These are phyloP conservation scores for Lobosporangium transversale DNA, from an alignment of 192 early-diverging fungal genomes.

Conservation along the genomic window DNA sequence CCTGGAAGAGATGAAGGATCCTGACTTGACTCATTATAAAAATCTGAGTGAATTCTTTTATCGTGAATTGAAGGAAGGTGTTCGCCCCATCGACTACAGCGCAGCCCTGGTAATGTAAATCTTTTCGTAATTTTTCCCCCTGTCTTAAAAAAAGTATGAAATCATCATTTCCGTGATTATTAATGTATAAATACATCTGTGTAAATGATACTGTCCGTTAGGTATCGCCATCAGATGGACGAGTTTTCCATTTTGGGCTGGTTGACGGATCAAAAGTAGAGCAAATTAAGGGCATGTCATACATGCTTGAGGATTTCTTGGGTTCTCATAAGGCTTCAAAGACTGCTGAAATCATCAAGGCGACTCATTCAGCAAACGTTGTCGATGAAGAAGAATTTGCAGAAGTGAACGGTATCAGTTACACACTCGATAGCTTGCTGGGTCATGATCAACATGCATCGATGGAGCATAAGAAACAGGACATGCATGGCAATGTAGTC, in stretches of 20 bases:
- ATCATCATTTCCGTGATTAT: too few species aligned
- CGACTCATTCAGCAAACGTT: slow-evolving; percentile 69
- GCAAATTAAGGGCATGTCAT: slow-evolving; percentile 95
- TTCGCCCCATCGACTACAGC: slow-evolving; percentile 73
- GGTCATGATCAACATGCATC: slow-evolving; percentile 56
- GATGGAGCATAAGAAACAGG: slow-evolving; percentile 50
- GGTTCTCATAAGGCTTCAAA: slow-evolving; percentile 60
- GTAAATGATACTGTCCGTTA: slow-evolving; percentile 9
- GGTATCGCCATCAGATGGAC: slow-evolving; percentile 92
- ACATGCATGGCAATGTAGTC: slow-evolving; percentile 52
- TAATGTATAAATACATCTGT: too few species aligned
- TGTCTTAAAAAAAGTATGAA: too few species aligned
- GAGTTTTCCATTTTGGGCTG: slow-evolving; percentile 88
- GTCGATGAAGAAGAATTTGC: slow-evolving; percentile 87
- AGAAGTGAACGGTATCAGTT: slow-evolving; percentile 86
- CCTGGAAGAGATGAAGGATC: slow-evolving; percentile 92
- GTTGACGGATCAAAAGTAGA: slow-evolving; percentile 84
- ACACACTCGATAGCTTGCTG: slow-evolving; percentile 80
- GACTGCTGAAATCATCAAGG: slow-evolving; percentile 53
- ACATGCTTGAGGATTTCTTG: slow-evolving; percentile 88
- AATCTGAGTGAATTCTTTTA: slow-evolving; percentile 96
- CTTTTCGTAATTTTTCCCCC: background rate
- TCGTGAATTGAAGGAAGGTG: slow-evolving; percentile 82
- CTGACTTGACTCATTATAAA: slow-evolving; percentile 79
- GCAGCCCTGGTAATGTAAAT: slow-evolving; percentile 66